Evolutionary conservation across 1,284 basidiomycete genomes (phyloP).

Genomic region (Xanthoconium separans): DNA sequence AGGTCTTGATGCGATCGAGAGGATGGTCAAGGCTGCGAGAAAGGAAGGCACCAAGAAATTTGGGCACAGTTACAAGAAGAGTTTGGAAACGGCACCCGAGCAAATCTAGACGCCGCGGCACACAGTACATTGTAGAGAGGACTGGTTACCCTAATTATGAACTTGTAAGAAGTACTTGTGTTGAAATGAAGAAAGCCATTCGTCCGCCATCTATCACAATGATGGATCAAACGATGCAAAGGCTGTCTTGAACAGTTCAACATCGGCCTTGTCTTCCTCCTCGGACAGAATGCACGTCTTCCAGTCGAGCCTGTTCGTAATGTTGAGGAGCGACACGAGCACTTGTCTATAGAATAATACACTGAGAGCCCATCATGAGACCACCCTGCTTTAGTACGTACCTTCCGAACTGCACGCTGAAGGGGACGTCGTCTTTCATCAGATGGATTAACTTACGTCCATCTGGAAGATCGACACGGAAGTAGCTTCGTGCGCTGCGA

Average conservation of each 20-base stretch:
- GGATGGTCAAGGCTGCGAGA: slow-evolving; percentile 72
- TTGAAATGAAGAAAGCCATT: not conserved
- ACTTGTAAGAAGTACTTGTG: slow-evolving; percentile 3
- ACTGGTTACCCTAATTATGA: not conserved
- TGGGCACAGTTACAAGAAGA: slow-evolving; percentile 70
- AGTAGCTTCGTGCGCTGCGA: slow-evolving; percentile 69
- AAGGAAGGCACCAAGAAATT: slow-evolving; percentile 58
- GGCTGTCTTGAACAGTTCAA: slow-evolving; percentile 76
- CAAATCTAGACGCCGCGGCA: slow-evolving; percentile 21
- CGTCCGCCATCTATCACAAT: slow-evolving; percentile 14
- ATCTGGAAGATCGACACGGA: slow-evolving; percentile 86
- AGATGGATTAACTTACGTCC: slow-evolving; percentile 85
- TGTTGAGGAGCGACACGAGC: slow-evolving; percentile 68
- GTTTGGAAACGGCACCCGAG: slow-evolving; percentile 38
- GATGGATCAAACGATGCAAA: slow-evolving; percentile 73
- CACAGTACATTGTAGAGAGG: not conserved
- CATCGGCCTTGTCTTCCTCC: slow-evolving; percentile 81
- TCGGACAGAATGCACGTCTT: slow-evolving; percentile 80
- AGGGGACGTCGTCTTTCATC: slow-evolving; percentile 73
- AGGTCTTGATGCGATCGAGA: slow-evolving; percentile 84
- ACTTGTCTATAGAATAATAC: slow-evolving; percentile 57
- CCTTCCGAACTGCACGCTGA: slow-evolving; percentile 93
- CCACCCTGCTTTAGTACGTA: slow-evolving; percentile 39
- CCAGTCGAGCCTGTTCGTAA: slow-evolving; percentile 85
- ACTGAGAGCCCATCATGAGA: not conserved